Evolutionary conservation across 2,329 filamentous ascomycete genomes (phyloP).

Genomic region (Calonectria honghensis): DNA sequence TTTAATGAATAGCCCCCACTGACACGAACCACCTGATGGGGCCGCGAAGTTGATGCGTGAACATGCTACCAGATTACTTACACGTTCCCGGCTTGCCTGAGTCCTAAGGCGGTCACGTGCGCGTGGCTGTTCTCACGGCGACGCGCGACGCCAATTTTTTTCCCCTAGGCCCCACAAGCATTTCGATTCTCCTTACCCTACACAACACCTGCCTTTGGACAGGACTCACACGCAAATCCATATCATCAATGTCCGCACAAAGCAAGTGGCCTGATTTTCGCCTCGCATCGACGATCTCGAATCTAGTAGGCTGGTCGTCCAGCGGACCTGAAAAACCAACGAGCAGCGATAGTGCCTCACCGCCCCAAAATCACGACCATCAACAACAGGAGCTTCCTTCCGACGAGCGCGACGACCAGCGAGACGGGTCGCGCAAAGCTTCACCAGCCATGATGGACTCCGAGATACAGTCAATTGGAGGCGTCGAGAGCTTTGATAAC

Average conservation of each 20-base stretch:
- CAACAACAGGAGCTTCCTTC: constrained; percentile 45
- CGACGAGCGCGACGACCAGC: constrained; percentile 45
- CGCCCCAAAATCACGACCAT: constrained; percentile 40
- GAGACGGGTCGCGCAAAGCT: constrained; percentile 42
- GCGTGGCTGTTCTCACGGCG: constrained; percentile 34
- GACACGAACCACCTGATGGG: constrained; percentile 19
- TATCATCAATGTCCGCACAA: constrained; percentile 55
- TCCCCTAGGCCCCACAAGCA: constrained; percentile 55
- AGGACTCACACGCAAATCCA: constrained; percentile 46
- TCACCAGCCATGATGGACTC: constrained; percentile 50
- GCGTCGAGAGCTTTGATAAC: constrained; percentile 52
- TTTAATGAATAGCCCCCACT: constrained; percentile 10
- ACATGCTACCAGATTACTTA: background rate
- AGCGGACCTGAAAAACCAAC: constrained; percentile 51
- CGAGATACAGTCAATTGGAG: constrained; percentile 51
- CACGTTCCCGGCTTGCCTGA: constrained; percentile 48
- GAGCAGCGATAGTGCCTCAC: constrained; percentile 45
- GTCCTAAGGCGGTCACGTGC: constrained; percentile 45
- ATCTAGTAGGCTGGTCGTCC: constrained; percentile 56
- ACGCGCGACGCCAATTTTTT: constrained; percentile 53
- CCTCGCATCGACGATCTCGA: constrained; percentile 58
- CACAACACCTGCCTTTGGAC: constrained; percentile 45
- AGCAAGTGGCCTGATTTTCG: constrained; percentile 60
- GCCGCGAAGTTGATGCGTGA: background rate
- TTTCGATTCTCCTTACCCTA: constrained; percentile 53